Conservation (phyloP, 2,329 filamentous ascomycete species). For the Niveomyces coronatus region DNA sequence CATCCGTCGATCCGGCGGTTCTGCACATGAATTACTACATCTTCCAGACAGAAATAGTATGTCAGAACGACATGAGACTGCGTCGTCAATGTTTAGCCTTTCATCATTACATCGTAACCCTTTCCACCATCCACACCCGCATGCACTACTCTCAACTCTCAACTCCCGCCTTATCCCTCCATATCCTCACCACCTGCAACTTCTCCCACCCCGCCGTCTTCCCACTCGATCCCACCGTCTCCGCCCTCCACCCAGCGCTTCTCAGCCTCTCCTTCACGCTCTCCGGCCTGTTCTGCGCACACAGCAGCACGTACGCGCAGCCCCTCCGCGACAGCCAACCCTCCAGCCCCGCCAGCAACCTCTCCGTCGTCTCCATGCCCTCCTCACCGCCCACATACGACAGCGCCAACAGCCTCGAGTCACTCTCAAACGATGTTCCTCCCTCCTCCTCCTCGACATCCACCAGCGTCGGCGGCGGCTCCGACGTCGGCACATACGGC, state of each 20-base stretch:
- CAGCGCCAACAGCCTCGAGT: constrained; percentile 73
- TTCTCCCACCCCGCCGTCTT: constrained; percentile 91
- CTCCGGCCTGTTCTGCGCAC: constrained; percentile 79
- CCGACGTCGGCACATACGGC: constrained; percentile 83
- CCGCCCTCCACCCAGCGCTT: constrained; percentile 52
- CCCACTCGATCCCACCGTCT: constrained; percentile 73
- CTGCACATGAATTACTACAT: neutral
- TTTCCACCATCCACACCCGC: too few relatives aligned
- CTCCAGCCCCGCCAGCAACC: constrained; percentile 62
- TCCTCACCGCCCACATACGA: constrained; percentile 83
- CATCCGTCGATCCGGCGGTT: constrained; percentile 2
- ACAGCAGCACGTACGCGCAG: constrained; percentile 82
- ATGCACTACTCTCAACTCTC: too few relatives aligned
- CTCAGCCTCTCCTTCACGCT: constrained; percentile 55
- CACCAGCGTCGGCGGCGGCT: constrained; percentile 44
- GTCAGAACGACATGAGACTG: too few relatives aligned
- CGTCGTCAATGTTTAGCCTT: too few relatives aligned
- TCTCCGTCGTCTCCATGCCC: constrained; percentile 88
- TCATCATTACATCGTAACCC: too few relatives aligned
- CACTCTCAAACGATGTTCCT: constrained; percentile 55
- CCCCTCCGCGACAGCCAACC: constrained; percentile 53
- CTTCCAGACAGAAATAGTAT: neutral
- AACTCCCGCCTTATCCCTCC: constrained; percentile 38
- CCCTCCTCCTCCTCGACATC: constrained; percentile 18
- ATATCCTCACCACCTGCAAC: constrained; percentile 79